Base-by-base conservation (phyloP, 2,329 filamentous ascomycete species). In the Aaosphaeria pasadenensis region DNA sequence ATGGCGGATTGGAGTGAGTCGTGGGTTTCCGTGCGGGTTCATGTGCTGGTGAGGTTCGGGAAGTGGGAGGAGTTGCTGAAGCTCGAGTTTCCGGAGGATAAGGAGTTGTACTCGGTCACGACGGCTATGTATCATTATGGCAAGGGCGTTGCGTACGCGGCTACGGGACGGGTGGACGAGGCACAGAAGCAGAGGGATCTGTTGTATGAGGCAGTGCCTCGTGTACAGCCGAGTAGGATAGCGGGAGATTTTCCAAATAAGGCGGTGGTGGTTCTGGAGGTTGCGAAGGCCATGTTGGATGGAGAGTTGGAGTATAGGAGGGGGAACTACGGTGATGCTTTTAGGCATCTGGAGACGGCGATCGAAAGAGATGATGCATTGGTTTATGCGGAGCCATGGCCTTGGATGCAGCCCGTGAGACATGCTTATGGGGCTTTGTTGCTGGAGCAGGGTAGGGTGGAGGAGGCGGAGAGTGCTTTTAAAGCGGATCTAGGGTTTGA, bases 1-100 rank as follows among this genome's bases (percentile, higher is more conserved):
- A 90, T 91, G 87, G 86, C 87, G 1, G 86, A 91, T 65, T 91
- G 86, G 83, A 73, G 91, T 1, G 88, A 91, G 66, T 80, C 80
- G 1, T 90, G 89, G 54, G 68, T 87, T 4, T 78, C 80, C 1
- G 82, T 89, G 64, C 79, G 83, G 4, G 73, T 86, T 2, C 88
- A 92, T 63, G 83, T 85, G 1, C 73, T 88, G 11, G 76, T 92
- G 40, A 82, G 88, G 0, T 92, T 91, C 56, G 88, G 88, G 0
- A 74, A 72, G 11, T 91, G 88, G 88, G 60, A 82, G 0, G 84
- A 89, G 1, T 74, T 91, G 24, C 68, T 87, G 6, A 67, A 71
- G 1, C 66, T 88, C 1, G 49, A 70, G 0, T 51, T 88, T 0
- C 87, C 86, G 0, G 46, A 64, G 0, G 85, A 91, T 53, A 54